Base-by-base conservation (phyloP, 73 alveolate species). In the Diophrys sp. region DNA sequence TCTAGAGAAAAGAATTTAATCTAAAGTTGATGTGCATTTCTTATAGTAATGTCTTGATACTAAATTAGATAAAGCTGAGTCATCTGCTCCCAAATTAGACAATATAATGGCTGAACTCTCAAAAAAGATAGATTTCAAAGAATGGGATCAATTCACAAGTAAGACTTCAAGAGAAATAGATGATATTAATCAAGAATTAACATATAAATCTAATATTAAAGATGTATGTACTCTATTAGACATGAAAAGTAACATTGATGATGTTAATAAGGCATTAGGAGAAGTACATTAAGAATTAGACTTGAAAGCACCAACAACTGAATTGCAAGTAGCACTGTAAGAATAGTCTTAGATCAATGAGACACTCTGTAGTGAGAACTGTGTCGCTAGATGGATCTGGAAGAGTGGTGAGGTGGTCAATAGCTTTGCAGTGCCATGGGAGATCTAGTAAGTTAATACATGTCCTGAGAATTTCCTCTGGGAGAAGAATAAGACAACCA, bases 391-490 rank as follows among this genome's bases (percentile, higher is more conserved):
- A 77, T 94, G 97, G 97, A 74, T 89, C 0, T 91, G 98, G 96
- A 94, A 83, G 66, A 67, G 92, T 33, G 98, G 98, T 2, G 92
- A 91, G 67, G 78, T 84, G 24, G 74, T 78, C 67, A 79, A 68
- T 62, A 87, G 87, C 33, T 87, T 87, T 70, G 83, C 94, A 26
- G 78, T 94, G 0, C 97, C 97, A 1, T 94, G 98, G 98, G 98
- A 91, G 74, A 84, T 84, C 33, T 92, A 94, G 84, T 75, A 90
- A 31, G 82, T 90, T 1, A 94, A 94, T 81, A 97, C 99, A 14
- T 92, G 97, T 53, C 98, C 99, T n/a, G 99, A 97, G 54, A 97
- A 96, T 80, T 97, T 93, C 85, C 78, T 95, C 27, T 97, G 99
- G 99, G 99, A 97, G 80, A 91, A 93, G 74, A 98, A 89, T 83